Evolutionary conservation across 495 filamentous ascomycete genomes (phyloP), one percentile per base, ranked within the genome.

Genomic region (Xylaria scruposa): DNA sequence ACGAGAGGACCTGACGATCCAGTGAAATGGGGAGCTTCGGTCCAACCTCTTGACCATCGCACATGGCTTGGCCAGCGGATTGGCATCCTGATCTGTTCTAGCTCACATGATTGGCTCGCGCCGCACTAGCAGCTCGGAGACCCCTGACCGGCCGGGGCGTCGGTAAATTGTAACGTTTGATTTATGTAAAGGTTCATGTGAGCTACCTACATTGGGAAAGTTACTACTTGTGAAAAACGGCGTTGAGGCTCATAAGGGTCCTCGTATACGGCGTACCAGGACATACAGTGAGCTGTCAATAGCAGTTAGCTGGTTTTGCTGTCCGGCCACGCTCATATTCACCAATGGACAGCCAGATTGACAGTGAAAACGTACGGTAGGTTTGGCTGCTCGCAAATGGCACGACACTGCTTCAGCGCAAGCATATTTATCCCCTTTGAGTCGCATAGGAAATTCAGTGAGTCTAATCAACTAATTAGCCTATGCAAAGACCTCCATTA

Each of bases 91-190:
- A 70, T 56, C 46, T 13, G 33, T 24, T 54, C 68, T 63, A 63
- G 58, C 44, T 54, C 44, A 60, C 67, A 31, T 31, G 38, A 68
- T 68, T 68, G 53, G 67, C 53, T 21, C 29, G 13, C 4, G 44
- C 31, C 46, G 40, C 56, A 44, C 51, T 63, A 49, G 10, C 33
- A 60, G 33, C 46, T 38, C 40, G 59, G 4, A 19, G 31, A 61
- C 26, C 49, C 38, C 40, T 40, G 54, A 49, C 19, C 24, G 44
- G 58, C 13, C 42, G 44, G 46, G 5, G 31, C 7, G 17, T 70
- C 44, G 58, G 59, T 63, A 70, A n/a, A 70, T 26, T 70, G 67
- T 70, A 70, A 70, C 67, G 67, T 70, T 61, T 38, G 67, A 69
- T 69, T 29, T 54, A 26, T 42, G 38, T 38, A 42, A n/a, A 49